Evolutionary conservation across 495 filamentous ascomycete genomes (phyloP).

Genomic region (Evansstolkia leycettana): DNA sequence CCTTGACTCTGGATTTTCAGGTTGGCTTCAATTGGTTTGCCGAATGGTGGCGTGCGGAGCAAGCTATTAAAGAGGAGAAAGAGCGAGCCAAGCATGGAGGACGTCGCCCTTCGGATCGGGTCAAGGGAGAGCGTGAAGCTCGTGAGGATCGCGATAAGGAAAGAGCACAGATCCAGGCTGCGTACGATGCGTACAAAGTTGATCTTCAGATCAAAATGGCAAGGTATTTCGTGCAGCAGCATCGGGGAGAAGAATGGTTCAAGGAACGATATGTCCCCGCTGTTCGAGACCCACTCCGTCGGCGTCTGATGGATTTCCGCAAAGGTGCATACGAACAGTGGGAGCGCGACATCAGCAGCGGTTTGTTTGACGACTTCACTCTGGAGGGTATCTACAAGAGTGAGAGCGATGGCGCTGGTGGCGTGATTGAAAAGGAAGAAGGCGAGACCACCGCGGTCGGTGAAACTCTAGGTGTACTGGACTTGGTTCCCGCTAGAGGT

Average conservation of each 20-base stretch:
- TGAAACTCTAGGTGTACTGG: constrained; percentile 84
- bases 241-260: constrained; percentile 96
- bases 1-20: constrained; percentile 75
- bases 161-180: constrained; percentile 76
- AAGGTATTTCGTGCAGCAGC: constrained; percentile 71
- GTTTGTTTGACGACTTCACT: constrained; percentile 86
- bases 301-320: constrained; percentile 62
- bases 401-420: constrained; percentile 78
- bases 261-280: constrained; percentile 87
- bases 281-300: constrained; percentile 54
- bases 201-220: constrained; percentile 89
- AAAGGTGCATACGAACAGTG: constrained; percentile 65
- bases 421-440: constrained; percentile 85
- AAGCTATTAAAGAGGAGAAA: constrained; percentile 75
- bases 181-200: constrained; percentile 90
- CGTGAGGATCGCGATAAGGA: constrained; percentile 83
- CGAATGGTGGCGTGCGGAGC: constrained; percentile 90
- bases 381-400: constrained; percentile 92
- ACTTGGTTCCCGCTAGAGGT: constrained; percentile 67
- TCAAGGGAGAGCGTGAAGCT: constrained; percentile 63
- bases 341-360: constrained; percentile 68
- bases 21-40: constrained; percentile 95
- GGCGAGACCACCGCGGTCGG: constrained; percentile 81
- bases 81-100: constrained; percentile 67
- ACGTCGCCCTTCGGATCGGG: constrained; percentile 53